Evolutionary conservation across 177 flowering plant species (phyloP), one percentile per base, ranked within the genome.

Genomic region (Telopea speciosissima): DNA sequence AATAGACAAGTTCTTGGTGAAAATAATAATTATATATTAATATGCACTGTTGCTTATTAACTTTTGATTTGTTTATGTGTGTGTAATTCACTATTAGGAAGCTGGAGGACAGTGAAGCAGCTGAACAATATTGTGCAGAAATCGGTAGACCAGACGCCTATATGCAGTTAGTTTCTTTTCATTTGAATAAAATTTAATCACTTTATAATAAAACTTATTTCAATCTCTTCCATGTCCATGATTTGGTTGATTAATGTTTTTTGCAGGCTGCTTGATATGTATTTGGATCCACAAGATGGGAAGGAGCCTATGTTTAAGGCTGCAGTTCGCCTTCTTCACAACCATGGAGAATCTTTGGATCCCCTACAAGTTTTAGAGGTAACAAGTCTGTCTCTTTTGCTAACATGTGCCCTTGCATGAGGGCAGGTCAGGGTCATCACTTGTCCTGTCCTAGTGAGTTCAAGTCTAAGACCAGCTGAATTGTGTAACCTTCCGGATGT

Each of bases 221-320:
- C 3, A 36, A 36, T 36, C 14, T 60, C 44, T 42, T 61, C 23
- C 63, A 40, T 58, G 56, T 33, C 42, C 70, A 26, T 65, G 21
- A 16, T 3, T 36, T 21, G 62, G 36, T 69, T 73, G 54, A 24
- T 42, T 22, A 23, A 36, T 45, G 7, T 62, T 72, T 64, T 26
- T 52, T 21, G 68, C 82, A 93, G 98, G 86, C 75, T 95, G 77
- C 98, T 95, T 79, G 97, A 95, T 77, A 91, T 95, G 91, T 95
- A 95, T 85, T 78, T 95, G 90, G 89, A 93, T 80, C 97, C 98
- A 67, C 90, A 88, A 81, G 81, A 91, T 79, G 97, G 98, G 52
- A 95, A 89, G 81, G 90, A 89, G 74, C 98, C 99, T 40, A 90
- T 95, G 98, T 93, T 93, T 76, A 93, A 87, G 67, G 99, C 97